These are phyloP conservation scores for Jatropha multifida DNA, from an alignment of 441 rosid genomes.

Conservation along the genomic window DNA sequence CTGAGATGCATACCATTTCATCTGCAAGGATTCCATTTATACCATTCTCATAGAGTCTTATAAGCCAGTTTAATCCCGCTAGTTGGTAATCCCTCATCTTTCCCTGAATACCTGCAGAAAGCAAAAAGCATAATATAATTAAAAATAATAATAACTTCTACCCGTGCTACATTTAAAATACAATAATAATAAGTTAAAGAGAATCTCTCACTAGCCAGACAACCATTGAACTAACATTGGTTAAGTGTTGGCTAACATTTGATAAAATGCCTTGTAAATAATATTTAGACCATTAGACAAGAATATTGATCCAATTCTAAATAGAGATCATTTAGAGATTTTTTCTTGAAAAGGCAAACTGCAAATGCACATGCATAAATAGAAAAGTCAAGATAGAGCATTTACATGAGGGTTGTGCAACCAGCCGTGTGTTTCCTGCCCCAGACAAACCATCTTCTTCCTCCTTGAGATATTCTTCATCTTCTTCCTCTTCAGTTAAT, in stretches of 20 bases:
- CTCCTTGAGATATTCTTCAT: conserved; percentile 92
- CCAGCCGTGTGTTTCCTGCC: conserved; percentile 80
- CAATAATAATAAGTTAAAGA: no score
- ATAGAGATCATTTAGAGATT: neutral
- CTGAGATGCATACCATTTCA: conserved; percentile 72
- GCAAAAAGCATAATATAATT: conserved; percentile 3
- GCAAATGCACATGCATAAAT: neutral
- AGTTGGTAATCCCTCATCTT: conserved; percentile 98
- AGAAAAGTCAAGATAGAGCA: conserved; percentile 15
- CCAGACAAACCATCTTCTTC: conserved; percentile 84
- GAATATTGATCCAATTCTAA: neutral
- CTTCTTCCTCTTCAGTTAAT: conserved; percentile 95
- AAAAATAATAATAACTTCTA: neutral
- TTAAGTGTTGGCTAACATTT: neutral
- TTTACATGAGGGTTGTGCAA: conserved; percentile 97
- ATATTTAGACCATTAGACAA: neutral
- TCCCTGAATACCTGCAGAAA: conserved; percentile 82
- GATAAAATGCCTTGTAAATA: neutral
- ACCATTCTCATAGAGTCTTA: conserved; percentile 96
- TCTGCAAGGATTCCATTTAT: conserved; percentile 99
- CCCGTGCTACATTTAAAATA: neutral
- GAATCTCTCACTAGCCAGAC: neutral
- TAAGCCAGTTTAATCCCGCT: conserved; percentile 98
- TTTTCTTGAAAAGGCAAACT: neutral
- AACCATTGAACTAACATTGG: neutral